phyloP scores from a whole-genome alignment of 768 basidiomycete species.

The Postia placenta region DNA sequence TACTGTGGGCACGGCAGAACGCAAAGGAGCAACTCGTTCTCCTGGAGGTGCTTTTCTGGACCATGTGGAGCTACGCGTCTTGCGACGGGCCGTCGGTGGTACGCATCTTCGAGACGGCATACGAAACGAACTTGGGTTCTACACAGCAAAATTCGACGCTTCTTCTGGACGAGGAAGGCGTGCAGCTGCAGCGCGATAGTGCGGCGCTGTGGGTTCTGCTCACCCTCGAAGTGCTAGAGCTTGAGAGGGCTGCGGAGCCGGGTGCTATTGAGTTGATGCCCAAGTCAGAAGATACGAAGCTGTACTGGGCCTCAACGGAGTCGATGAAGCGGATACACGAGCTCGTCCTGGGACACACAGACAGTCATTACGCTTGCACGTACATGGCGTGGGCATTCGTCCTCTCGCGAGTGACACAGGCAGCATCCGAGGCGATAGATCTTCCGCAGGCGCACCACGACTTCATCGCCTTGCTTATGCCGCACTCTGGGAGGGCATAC shows the following conservation, averaged over 20 bases:
- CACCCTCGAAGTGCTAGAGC: constrained; percentile 71
- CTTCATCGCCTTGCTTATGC: constrained; percentile 50
- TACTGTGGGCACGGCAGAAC: constrained; percentile 72
- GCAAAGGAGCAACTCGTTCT: constrained; percentile 72
- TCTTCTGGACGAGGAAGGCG: constrained; percentile 70
- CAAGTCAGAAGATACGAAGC: constrained; percentile 38
- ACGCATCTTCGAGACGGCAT: constrained; percentile 59
- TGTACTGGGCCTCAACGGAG: constrained; percentile 58
- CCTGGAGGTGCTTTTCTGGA: constrained; percentile 85
- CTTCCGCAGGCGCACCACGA: constrained; percentile 47
- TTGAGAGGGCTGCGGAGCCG: constrained; percentile 61
- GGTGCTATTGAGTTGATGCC: constrained; percentile 45
- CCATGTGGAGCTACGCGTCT: constrained; percentile 71
- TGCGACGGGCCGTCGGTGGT: constrained; percentile 61
- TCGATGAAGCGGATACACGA: constrained; percentile 64
- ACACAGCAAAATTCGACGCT: constrained; percentile 56
- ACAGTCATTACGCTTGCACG: constrained; percentile 62
- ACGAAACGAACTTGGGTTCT: constrained; percentile 57
- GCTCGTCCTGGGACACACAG: constrained; percentile 50
- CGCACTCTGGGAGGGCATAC: constrained; percentile 33
- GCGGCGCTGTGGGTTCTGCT: constrained; percentile 76
- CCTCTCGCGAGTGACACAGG: constrained; percentile 53
- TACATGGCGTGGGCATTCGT: constrained; percentile 85
- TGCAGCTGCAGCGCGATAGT: constrained; percentile 57
- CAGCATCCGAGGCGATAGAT: constrained; percentile 40